Conservation (phyloP, 805 yeast genomes). For the Candida khao-thaluensis region DNA sequence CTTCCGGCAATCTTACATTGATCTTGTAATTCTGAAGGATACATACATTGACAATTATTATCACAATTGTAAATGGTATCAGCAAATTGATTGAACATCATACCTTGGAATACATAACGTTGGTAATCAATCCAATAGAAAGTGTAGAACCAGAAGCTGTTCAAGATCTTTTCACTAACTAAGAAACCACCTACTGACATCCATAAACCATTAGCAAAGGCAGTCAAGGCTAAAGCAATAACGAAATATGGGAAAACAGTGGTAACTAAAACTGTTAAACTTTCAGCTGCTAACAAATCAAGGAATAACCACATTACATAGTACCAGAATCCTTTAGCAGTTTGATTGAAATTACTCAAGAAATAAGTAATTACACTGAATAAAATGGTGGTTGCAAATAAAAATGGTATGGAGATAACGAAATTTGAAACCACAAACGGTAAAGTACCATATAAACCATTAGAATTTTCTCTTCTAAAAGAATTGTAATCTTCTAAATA, state of each 20-base stretch:
- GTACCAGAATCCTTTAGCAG: constrained; percentile 30
- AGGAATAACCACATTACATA: constrained; percentile 39
- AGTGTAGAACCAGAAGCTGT: constrained; percentile 40
- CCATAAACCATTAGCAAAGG: constrained; percentile 44
- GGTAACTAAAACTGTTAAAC: constrained; percentile 36
- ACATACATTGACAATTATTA: constrained; percentile 37
- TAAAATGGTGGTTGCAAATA: constrained; percentile 29
- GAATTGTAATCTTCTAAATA: constrained; percentile 33
- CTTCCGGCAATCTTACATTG: constrained; percentile 33
- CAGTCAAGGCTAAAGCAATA: constrained; percentile 37
- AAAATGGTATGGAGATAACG: constrained; percentile 36
- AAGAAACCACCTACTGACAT: constrained; percentile 44
- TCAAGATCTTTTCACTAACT: constrained; percentile 32
- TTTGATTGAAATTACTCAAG: constrained; percentile 28
- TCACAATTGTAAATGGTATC: constrained; percentile 31
- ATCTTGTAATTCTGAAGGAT: constrained; percentile 22
- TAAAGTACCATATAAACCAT: constrained; percentile 38
- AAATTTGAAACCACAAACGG: constrained; percentile 36
- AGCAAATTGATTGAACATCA: constrained; percentile 41
- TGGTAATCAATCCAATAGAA: constrained; percentile 42
- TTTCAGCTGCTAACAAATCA: constrained; percentile 41
- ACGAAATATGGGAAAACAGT: constrained; percentile 36
- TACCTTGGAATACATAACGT: constrained; percentile 43
- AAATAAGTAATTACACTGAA: constrained; percentile 36
- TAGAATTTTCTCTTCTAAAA: constrained; percentile 30